Base-by-base conservation (phyloP, 2,329 filamentous ascomycete genomes). In the Aspergillus chevalieri region DNA sequence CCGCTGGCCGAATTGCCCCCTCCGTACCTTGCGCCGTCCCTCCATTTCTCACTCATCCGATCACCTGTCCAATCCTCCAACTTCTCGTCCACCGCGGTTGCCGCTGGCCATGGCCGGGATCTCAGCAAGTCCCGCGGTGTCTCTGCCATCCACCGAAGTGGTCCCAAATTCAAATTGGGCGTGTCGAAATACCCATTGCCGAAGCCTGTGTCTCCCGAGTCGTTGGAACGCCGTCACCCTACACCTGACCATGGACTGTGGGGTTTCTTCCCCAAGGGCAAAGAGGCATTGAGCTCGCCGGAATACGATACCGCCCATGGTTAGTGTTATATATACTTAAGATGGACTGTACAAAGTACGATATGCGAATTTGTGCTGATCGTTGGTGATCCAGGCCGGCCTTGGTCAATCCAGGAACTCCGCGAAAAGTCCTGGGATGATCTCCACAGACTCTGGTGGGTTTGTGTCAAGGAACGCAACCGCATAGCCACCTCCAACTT, bases 401-500 rank as follows among this genome's bases (percentile, higher is more conserved):
- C 83, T 24, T 98, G 93, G 93, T 83, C 80, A 9, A 83, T 87
- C 6, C 82, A 89, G 71, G 93, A 98, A 74, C 77, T 98, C 63
- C 81, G 91, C 55, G 78, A 81, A 55, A 96, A 96, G 74, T 89
- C 86, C 55, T 98, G 90, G 88, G 89, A 95, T 53, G 91, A 97
- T 68, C 74, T 98, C 61, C 91, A 97, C 70, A 77, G 78, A 53
- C 78, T 98, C 64, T 98, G 92, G 90, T 98, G 91, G 89, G 81
- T 90, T 48, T 97, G 93, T 67, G 80, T 86, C 52, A 90, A 88
- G 74, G 93, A 98, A 74, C 79, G 87, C 62, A 98, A 98, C 72
- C 82, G 88, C 58, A 82, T 97, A 59, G 78, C 83, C n/a, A 97
- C 94, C 26, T 84, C 86, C 58, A 77, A 78, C 47, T 70, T 78